A percentile compares a stretch with the other conserved stretches of the same genome.
Conservation (phyloP, 805 yeast species). For the Wickerhamiella dianesei region DNA sequence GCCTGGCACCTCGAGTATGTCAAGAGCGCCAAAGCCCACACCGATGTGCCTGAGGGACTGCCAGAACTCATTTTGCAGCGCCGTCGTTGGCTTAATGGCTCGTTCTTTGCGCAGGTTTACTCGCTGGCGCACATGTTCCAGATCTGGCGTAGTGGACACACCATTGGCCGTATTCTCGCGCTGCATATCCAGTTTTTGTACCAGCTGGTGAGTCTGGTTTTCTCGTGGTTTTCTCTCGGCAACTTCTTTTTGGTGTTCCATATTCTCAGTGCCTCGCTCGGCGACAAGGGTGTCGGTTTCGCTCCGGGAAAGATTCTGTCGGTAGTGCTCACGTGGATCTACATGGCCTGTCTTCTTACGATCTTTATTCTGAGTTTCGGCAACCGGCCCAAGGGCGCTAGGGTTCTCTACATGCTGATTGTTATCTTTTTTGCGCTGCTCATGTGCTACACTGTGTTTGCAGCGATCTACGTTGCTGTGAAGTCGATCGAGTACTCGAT, state of each 20-base stretch:
- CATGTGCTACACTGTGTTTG: slow-evolving; percentile 81
- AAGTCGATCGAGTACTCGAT: slow-evolving; percentile 49
- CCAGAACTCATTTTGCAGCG: slow-evolving; percentile 84
- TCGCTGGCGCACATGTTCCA: slow-evolving; percentile 64
- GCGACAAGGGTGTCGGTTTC: slow-evolving; percentile 45
- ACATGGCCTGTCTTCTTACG: slow-evolving; percentile 63
- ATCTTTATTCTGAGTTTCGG: slow-evolving; percentile 88
- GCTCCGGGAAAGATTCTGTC: slow-evolving; percentile 66
- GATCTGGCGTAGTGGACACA: slow-evolving; percentile 69
- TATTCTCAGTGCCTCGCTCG: slow-evolving; percentile 69
- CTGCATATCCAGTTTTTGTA: slow-evolving; percentile 69
- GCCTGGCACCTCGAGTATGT: slow-evolving; percentile 77
- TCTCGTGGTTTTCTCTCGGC: slow-evolving; percentile 88
- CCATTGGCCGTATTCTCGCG: slow-evolving; percentile 46
- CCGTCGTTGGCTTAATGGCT: slow-evolving; percentile 94
- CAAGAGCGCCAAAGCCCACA: slow-evolving; percentile 77
- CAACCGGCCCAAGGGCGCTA: slow-evolving; percentile 85
- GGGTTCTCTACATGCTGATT: slow-evolving; percentile 58
- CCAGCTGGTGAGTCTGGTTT: slow-evolving; percentile 56
- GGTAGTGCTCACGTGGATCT: slow-evolving; percentile 72
- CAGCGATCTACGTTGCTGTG: slow-evolving; percentile 69
- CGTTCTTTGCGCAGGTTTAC: slow-evolving; percentile 87
- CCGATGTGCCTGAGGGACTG: slow-evolving; percentile 85
- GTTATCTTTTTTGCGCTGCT: slow-evolving; percentile 71
- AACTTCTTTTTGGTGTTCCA: slow-evolving; percentile 83